phyloP scores from a whole-genome alignment of 108 stramenopile genomes.

The Bacterosira constricta region DNA sequence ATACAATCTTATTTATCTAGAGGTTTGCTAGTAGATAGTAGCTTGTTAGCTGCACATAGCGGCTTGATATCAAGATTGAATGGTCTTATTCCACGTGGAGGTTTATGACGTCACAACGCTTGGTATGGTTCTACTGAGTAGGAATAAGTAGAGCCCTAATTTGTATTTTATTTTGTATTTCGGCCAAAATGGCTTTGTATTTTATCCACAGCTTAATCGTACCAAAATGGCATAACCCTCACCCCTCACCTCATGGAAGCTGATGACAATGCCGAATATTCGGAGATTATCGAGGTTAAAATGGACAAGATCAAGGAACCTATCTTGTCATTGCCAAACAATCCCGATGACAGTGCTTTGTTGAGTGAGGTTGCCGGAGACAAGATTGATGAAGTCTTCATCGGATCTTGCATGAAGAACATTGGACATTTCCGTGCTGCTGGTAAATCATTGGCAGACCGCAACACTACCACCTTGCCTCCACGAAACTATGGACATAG shows the following conservation, averaged over 20 bases:
- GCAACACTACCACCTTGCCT: conserved; percentile 62
- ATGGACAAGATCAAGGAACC: conserved; percentile 93
- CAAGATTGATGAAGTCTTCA: conserved; percentile 94
- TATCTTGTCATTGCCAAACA: conserved; percentile 91
- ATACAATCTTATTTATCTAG: too few species aligned
- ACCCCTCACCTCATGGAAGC: conserved; percentile 88
- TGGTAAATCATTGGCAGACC: conserved; percentile 83
- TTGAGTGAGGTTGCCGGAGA: conserved; percentile 84
- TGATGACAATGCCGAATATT: conserved; percentile 87
- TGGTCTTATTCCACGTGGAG: too few species aligned
- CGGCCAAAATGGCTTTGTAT: too few species aligned
- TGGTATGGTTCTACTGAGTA: too few species aligned
- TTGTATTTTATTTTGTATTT: too few species aligned
- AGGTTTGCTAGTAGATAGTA: too few species aligned
- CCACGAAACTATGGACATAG: conserved; percentile 92
- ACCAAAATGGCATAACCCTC: too few species aligned
- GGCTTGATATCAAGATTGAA: too few species aligned
- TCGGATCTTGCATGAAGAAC: conserved; percentile 96
- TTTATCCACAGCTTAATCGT: too few species aligned
- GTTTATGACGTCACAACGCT: too few species aligned
- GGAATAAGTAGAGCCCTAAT: too few species aligned
- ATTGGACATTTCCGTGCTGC: conserved; percentile 97
- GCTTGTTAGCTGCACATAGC: too few species aligned
- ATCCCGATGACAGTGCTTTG: conserved; percentile 89
- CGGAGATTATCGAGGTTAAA: conserved; percentile 89